Conservation (phyloP, 2,329 filamentous ascomycete genomes). For the Pseudofabraea citricarpa region DNA sequence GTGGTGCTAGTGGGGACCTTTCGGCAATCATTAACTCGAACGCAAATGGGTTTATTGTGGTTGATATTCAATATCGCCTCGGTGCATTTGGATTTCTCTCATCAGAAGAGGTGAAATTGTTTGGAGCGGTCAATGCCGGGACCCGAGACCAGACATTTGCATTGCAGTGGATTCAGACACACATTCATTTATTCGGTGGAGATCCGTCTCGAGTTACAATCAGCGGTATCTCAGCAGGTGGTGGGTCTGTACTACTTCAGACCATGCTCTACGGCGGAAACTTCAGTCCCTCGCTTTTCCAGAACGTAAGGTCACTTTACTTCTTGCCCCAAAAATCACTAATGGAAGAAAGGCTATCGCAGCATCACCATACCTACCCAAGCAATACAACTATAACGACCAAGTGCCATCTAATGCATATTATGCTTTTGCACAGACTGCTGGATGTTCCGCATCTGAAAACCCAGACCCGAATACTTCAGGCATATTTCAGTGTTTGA, state of each 20-base stretch:
- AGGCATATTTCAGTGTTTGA: conserved; percentile 23
- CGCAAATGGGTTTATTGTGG: conserved; percentile 40
- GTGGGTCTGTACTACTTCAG: conserved; percentile 43
- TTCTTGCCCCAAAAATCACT: too few relatives aligned
- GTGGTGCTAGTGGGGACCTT: conserved; percentile 24
- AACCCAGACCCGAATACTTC: conserved; percentile 29
- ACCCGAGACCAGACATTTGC: conserved; percentile 47
- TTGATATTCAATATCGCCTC: conserved; percentile 43
- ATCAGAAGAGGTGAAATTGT: conserved; percentile 36
- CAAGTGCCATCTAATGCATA: conserved; percentile 37
- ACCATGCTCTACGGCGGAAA: conserved; percentile 24
- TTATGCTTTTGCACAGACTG: conserved; percentile 35
- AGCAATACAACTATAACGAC: conserved; percentile 44
- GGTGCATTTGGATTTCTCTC: conserved; percentile 45
- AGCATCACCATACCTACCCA: conserved; percentile 45
- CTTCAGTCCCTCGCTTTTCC: conserved; percentile 9
- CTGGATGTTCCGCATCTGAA: conserved; percentile 31
- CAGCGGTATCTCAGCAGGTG: conserved; percentile 51
- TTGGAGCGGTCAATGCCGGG: conserved; percentile 42
- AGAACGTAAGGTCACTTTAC: too few relatives aligned
- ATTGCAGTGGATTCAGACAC: conserved; percentile 46
- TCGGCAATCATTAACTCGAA: conserved; percentile 41
- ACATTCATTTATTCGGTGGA: conserved; percentile 50
- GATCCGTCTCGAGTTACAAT: conserved; percentile 47
- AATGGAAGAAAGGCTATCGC: too few relatives aligned